These are phyloP conservation scores for Mycena maculata DNA, from an alignment of 768 basidiomycete genomes.

Conservation along the genomic window DNA sequence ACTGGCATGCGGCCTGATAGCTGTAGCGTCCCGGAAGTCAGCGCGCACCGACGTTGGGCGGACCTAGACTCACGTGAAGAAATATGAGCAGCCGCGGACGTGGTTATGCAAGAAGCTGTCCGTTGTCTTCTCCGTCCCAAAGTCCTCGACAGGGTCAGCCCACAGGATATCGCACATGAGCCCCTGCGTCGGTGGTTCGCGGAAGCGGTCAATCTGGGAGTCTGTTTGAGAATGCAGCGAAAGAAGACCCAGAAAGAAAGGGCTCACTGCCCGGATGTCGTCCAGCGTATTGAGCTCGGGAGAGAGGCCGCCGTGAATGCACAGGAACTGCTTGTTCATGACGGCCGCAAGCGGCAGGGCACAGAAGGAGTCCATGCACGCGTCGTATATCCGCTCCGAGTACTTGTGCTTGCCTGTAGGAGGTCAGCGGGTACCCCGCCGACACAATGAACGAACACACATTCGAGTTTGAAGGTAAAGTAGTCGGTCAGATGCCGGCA, in stretches of 20 bases:
- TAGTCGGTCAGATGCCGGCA: constrained; percentile 99
- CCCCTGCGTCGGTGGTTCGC: constrained; percentile 96
- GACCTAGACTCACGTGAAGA: constrained; percentile 66
- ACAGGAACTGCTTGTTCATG: constrained; percentile 99
- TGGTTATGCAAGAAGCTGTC: constrained; percentile 97
- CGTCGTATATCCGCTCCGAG: constrained; percentile 95
- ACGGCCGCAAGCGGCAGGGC: constrained; percentile 93
- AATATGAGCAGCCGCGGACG: constrained; percentile 96
- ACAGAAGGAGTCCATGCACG: constrained; percentile 98
- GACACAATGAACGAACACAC: constrained; percentile 59
- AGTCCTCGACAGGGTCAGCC: constrained; percentile 98
- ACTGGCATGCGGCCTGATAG: constrained; percentile 96
- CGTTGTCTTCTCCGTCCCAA: constrained; percentile 91
- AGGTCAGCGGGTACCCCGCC: constrained; percentile 21
- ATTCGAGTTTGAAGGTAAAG: constrained; percentile 99
- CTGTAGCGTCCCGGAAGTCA: constrained; percentile 50
- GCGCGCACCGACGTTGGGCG: not conserved
- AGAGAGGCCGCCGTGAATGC: constrained; percentile 96
- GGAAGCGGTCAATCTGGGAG: constrained; percentile 99
- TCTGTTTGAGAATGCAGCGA: too few species aligned
- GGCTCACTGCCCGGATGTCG: constrained; percentile 84
- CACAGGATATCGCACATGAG: constrained; percentile 99
- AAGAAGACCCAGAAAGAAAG: not conserved
- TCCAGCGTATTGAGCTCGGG: constrained; percentile 96
- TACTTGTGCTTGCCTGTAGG: constrained; percentile 96